phyloP scores from a whole-genome alignment of 495 filamentous ascomycete genomes.

The Tetracladium marchalianum region DNA sequence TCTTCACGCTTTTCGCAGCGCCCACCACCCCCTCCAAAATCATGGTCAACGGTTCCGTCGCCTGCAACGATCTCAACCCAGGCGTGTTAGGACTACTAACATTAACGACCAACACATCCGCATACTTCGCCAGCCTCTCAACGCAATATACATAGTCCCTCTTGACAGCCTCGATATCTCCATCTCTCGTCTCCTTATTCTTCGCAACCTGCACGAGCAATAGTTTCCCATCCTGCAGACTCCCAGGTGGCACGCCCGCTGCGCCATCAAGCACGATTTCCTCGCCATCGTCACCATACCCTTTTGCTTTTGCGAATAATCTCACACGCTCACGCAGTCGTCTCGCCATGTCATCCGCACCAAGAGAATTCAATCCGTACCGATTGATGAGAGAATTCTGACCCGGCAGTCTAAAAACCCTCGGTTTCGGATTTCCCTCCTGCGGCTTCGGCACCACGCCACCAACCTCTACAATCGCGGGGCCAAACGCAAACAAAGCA shows the following conservation, averaged over 20 bases:
- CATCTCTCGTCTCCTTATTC: constrained; percentile 80
- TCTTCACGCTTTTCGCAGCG: constrained; percentile 53
- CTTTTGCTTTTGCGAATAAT: constrained; percentile 59
- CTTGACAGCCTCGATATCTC: constrained; percentile 73
- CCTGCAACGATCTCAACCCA: constrained; percentile 76
- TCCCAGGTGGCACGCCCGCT: constrained; percentile 55
- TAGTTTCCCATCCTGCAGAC: constrained; percentile 60
- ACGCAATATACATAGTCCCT: constrained; percentile 84
- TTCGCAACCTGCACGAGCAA: constrained; percentile 96
- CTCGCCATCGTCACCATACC: constrained; percentile 56
- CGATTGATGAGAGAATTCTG: constrained; percentile 87
- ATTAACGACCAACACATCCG: constrained; percentile 92
- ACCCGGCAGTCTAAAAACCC: constrained; percentile 76
- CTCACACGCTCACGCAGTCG: constrained; percentile 68
- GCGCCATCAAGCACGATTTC: constrained; percentile 62
- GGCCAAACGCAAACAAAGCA: constrained; percentile 69
- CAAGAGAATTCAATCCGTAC: constrained; percentile 87
- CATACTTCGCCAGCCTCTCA: constrained; percentile 67
- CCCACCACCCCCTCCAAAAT: constrained; percentile 76
- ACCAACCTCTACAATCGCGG: constrained; percentile 80
- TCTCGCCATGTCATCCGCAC: constrained; percentile 76
- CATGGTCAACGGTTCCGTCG: constrained; percentile 64
- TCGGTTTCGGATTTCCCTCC: constrained; percentile 72
- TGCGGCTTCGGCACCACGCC: constrained; percentile 81
- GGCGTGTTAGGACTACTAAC: constrained; percentile 95